These are phyloP conservation scores for Colletotrichum gigasporum DNA, from an alignment of 2,329 filamentous ascomycete species.

Conservation along the genomic window DNA sequence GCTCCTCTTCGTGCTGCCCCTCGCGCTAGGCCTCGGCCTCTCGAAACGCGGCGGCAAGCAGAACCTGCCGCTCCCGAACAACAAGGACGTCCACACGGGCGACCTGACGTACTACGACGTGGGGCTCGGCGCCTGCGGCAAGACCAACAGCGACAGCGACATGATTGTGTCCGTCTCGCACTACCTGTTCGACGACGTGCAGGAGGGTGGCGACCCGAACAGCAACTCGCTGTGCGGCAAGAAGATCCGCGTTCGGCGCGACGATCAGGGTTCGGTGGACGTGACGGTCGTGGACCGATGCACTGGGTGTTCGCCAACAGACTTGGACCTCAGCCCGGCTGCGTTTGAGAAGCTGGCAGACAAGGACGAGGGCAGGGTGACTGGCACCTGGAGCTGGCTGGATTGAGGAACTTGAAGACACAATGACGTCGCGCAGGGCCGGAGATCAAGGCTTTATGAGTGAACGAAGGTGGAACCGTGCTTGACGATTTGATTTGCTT, in stretches of 20 bases:
- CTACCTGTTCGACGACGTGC: conserved; percentile 70
- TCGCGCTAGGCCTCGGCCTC: conserved; percentile 24
- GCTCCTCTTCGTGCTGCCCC: conserved; percentile 8
- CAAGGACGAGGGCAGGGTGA: conserved; percentile 51
- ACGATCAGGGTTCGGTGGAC: conserved; percentile 54
- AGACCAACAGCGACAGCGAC: conserved; percentile 61
- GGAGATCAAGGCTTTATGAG: too few relatives aligned
- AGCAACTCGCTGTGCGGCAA: conserved; percentile 62
- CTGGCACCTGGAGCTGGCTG: conserved; percentile 47
- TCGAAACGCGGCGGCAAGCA: background rate
- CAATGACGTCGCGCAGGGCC: too few relatives aligned
- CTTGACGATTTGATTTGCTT: too few relatives aligned
- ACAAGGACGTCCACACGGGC: conserved; percentile 13
- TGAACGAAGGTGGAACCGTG: too few relatives aligned
- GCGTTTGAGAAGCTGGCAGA: conserved; percentile 56
- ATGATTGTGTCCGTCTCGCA: conserved; percentile 74
- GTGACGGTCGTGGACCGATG: conserved; percentile 77
- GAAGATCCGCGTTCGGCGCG: conserved; percentile 69
- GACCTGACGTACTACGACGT: conserved; percentile 71
- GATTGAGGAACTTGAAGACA: background rate
- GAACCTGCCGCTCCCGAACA: conserved; percentile 10
- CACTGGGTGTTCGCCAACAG: conserved; percentile 53
- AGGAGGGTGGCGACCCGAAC: conserved; percentile 64
- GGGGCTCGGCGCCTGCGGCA: conserved; percentile 75
- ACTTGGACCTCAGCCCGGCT: conserved; percentile 58